A percentile compares a stretch with the other conserved stretches of the same genome.
phyloP scores from a whole-genome alignment of 1,284 basidiomycete genomes.

The Schizopora paradoxa region DNA sequence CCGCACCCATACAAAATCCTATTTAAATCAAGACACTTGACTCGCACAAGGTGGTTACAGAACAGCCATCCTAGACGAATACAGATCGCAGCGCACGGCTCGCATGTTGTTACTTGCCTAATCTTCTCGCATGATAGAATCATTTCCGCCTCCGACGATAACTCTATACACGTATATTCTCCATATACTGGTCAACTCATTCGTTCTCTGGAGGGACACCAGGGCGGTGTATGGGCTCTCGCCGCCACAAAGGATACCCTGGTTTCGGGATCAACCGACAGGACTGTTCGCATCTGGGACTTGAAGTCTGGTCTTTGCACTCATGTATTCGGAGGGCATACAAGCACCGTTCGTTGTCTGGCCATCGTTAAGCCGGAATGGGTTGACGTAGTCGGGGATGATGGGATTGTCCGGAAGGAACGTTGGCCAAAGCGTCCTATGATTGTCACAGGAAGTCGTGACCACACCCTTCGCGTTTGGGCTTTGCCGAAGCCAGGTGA shows the following conservation, averaged over 20 bases:
- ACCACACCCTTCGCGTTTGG: constrained; percentile 89
- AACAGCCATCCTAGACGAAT: constrained; percentile 71
- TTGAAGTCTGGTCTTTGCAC: constrained; percentile 73
- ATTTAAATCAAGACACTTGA: constrained; percentile 80
- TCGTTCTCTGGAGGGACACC: constrained; percentile 79
- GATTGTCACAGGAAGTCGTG: constrained; percentile 91
- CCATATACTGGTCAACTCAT: constrained; percentile 73
- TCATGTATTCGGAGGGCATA: constrained; percentile 91
- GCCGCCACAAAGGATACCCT: constrained; percentile 80
- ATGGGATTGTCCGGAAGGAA: constrained; percentile 54
- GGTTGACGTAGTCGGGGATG: constrained; percentile 63
- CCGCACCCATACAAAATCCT: constrained; percentile 83
- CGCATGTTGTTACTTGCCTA: constrained; percentile 88
- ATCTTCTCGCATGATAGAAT: constrained; percentile 91
- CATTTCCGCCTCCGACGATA: constrained; percentile 91
- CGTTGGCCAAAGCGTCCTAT: constrained; percentile 82
- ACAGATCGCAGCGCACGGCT: constrained; percentile 82
- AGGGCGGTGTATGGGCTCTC: constrained; percentile 94
- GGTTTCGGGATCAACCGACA: constrained; percentile 91
- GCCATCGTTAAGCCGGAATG: constrained; percentile 86
- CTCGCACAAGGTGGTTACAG: constrained; percentile 70
- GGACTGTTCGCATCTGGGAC: constrained; percentile 93
- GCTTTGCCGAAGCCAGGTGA: constrained; percentile 77
- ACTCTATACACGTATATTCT: constrained; percentile 89
- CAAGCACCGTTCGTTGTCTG: constrained; percentile 86